These are phyloP conservation scores for Asterophora lycoperdoides DNA, from an alignment of 768 basidiomycete genomes.

Conservation along the genomic window DNA sequence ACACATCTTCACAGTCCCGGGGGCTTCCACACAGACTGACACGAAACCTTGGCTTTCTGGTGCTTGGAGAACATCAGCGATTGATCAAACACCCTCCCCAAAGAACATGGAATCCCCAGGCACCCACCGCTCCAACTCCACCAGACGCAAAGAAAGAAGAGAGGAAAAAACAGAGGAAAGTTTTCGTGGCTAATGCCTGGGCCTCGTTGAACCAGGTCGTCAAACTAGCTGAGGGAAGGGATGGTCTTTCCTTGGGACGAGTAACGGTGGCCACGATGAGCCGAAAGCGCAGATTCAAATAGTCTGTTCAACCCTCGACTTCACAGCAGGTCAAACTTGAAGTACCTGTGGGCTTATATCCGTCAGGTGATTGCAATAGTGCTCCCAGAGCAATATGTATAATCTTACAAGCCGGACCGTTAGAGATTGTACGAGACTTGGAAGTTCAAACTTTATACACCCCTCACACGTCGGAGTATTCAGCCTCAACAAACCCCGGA, in stretches of 20 bases:
- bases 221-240: constrained; percentile 55
- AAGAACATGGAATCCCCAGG: constrained; percentile 38
- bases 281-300: constrained; percentile 14
- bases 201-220: constrained; percentile 49
- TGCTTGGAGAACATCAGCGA: constrained; percentile 30
- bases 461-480: too few relatives aligned
- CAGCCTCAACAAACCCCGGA: too few relatives aligned
- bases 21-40: constrained; percentile 60
- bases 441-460: too few relatives aligned
- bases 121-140: constrained; percentile 14
- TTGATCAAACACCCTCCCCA: constrained; percentile 16
- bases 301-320: too few relatives aligned
- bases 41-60: constrained; percentile 46
- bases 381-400: too few relatives aligned
- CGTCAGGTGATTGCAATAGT: too few relatives aligned
- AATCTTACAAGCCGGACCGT: too few relatives aligned
- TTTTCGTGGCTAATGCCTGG: constrained; percentile 37
- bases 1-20: constrained; percentile 57
- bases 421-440: too few relatives aligned
- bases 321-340: too few relatives aligned
- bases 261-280: constrained; percentile 19
- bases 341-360: too few relatives aligned
- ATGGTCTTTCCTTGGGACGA: constrained; percentile 48
- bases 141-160: constrained; percentile 8
- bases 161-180: constrained; percentile 17